A percentile compares a stretch with the other conserved stretches of the same genome.
These are phyloP conservation scores for Paecilomyces dactylethromorphus DNA, from an alignment of 2,329 filamentous ascomycete genomes.

Conservation along the genomic window DNA sequence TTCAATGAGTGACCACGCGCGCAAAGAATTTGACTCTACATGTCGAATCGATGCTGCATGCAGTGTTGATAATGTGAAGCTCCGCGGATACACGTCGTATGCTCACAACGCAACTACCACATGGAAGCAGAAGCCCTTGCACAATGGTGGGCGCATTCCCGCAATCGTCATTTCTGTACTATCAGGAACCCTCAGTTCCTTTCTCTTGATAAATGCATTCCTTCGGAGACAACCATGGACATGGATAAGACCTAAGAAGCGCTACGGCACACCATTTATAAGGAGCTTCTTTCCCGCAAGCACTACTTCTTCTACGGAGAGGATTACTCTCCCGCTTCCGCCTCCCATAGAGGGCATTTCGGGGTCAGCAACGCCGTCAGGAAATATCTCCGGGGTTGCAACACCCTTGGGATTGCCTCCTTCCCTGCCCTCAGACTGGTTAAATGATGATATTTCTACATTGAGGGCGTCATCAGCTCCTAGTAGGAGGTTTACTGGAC, in stretches of 20 bases:
- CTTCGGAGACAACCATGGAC: background rate
- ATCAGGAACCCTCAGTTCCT: background rate
- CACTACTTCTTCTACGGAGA: background rate
- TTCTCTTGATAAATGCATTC: background rate
- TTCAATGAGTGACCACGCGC: constrained; percentile 24
- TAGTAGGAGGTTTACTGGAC: background rate
- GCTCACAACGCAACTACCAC: constrained; percentile 13
- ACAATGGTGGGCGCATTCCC: constrained; percentile 1
- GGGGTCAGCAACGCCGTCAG: background rate
- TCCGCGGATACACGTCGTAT: constrained; percentile 26
- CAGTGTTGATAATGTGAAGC: constrained; percentile 24
- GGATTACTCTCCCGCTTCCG: background rate
- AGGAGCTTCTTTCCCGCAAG: background rate
- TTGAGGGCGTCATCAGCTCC: background rate
- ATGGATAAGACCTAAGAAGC: background rate
- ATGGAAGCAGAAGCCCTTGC: constrained; percentile 22
- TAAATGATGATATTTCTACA: background rate
- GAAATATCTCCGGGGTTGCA: background rate
- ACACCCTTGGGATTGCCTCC: background rate
- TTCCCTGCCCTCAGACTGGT: background rate
- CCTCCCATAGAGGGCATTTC: background rate
- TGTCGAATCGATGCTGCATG: constrained; percentile 27
- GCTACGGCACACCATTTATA: background rate
- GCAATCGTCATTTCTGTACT: background rate
- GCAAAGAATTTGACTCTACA: constrained; percentile 17